Evolutionary conservation across 2,329 filamentous ascomycete genomes (phyloP).

Genomic region (Cryphonectria japonica): DNA sequence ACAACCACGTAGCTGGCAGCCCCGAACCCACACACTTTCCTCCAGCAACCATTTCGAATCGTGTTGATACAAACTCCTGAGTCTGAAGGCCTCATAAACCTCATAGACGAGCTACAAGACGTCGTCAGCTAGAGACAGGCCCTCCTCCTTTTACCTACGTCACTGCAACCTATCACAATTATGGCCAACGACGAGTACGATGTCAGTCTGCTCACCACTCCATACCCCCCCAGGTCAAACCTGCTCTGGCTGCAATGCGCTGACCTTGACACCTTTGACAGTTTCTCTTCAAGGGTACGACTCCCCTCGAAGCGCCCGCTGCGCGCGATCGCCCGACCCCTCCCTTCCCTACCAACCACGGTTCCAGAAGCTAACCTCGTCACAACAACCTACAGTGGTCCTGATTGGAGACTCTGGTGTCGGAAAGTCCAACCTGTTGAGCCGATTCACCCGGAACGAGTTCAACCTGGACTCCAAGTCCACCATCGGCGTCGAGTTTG

Average conservation of each 20-base stretch:
- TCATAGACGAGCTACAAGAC: slow-evolving; percentile 32
- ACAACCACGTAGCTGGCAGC: slow-evolving; percentile 26
- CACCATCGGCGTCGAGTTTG: slow-evolving; percentile 99
- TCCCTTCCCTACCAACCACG: slow-evolving; percentile 36
- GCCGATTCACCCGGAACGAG: slow-evolving; percentile 99
- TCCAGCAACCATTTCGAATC: slow-evolving; percentile 10
- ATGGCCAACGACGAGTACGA: slow-evolving; percentile 99
- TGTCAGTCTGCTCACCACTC: slow-evolving; percentile 62
- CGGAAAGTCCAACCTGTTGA: slow-evolving; percentile 99
- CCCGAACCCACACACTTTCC: slow-evolving; percentile 22
- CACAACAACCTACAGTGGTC: slow-evolving; percentile 68
- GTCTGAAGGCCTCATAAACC: slow-evolving; percentile 30
- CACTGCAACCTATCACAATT: slow-evolving; percentile 45
- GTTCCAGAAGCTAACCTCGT: slow-evolving; percentile 38
- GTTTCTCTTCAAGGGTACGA: slow-evolving; percentile 98
- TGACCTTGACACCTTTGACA: slow-evolving; percentile 50
- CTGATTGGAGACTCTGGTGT: slow-evolving; percentile 99
- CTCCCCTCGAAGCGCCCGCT: slow-evolving; percentile 26
- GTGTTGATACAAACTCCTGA: slow-evolving; percentile 11
- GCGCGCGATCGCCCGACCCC: slow-evolving; percentile 26
- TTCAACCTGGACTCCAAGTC: slow-evolving; percentile 99
- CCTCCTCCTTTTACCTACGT: slow-evolving; percentile 29
- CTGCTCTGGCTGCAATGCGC: slow-evolving; percentile 31
- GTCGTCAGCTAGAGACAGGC: slow-evolving; percentile 30
- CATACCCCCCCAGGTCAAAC: slow-evolving; percentile 35